Percentiles rank a stretch among this genome's conserved stretches.
phyloP scores from a whole-genome alignment of 352 stramenopile genomes.

The Peronosclerospora sorghi region DNA sequence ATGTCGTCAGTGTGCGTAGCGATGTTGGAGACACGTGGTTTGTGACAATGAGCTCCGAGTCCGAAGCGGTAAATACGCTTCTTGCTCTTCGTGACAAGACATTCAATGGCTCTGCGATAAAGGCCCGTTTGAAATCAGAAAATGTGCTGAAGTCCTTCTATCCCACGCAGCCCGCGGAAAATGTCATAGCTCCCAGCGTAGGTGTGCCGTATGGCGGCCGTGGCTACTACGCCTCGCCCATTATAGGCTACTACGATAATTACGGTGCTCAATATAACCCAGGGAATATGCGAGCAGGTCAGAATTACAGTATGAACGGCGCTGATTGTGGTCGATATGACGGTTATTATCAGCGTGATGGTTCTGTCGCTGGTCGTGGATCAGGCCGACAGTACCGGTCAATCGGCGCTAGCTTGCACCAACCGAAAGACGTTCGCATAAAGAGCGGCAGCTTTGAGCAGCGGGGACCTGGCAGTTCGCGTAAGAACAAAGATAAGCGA shows the following conservation, averaged over 20 bases:
- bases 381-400: slow-evolving; percentile 28
- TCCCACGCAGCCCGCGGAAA: slow-evolving; percentile 57
- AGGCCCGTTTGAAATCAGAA: slow-evolving; percentile 88
- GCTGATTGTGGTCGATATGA: slow-evolving; percentile 28
- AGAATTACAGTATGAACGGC: slow-evolving; percentile 18
- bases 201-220: slow-evolving; percentile 37
- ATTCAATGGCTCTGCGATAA: slow-evolving; percentile 84
- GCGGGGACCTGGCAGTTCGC: slow-evolving; percentile 19
- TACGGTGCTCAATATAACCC: slow-evolving; percentile 67
- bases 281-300: slow-evolving; percentile 19
- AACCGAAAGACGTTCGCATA: slow-evolving; percentile 29
- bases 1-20: slow-evolving; percentile 76
- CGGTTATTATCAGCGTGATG: slow-evolving; percentile 22
- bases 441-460: slow-evolving; percentile 56
- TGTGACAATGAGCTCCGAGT: slow-evolving; percentile 82
- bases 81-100: slow-evolving; percentile 82
- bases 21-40: slow-evolving; percentile 92
- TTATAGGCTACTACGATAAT: slow-evolving; percentile 66
- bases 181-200: slow-evolving; percentile 26
- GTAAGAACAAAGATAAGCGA: slow-evolving; percentile 65
- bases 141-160: slow-evolving; percentile 89
- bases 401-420: slow-evolving; percentile 16
- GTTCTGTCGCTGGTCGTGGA: slow-evolving; percentile 11
- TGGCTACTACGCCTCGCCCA: slow-evolving; percentile 53
- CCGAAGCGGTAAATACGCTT: slow-evolving; percentile 78